Base-by-base conservation (phyloP, 2,329 filamentous ascomycete species). In the Drechslera avenae region DNA sequence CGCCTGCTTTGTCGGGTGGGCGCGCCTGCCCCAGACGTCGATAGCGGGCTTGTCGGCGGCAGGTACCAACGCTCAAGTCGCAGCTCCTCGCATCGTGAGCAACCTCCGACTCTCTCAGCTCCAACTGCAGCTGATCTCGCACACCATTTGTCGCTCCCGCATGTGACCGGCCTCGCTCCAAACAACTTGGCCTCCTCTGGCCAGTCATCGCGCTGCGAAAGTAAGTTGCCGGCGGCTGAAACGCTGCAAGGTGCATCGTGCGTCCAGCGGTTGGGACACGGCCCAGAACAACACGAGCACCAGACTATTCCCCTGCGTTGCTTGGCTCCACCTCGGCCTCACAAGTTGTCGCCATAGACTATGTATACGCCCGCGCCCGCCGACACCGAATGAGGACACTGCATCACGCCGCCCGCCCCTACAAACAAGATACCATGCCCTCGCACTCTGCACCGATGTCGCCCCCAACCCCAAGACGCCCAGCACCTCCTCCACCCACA, bases 231-330 rank as follows among this genome's bases (percentile, higher is more conserved):
- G 63, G 46, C 56, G 52, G 59, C 68, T 72, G 69, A 72, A 72
- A 72, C 68, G 52, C 58, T 59, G 59, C 67, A 69, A 56, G 67
- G 68, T 59, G 62, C 67, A 47, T 55, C 52, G 56, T 62, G 63
- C 64, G 66, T 60, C 57, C 54, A 54, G 49, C 52, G 45, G 50
- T 52, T 60, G 55, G 52, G 21, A 60, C 62, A 60, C 57, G 52
- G 49, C 45, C 52, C 54, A 51, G 39, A 53, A 47, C 57, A 48
- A 57, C 59, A 50, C 54, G 51, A 56, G 50, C 60, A 54, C 60
- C 46, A 34, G 30, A 48, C 46, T 50, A 52, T 43, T 59, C 55
- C 55, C 58, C 54, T 58, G 51, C 52, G 39, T 44, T 47, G n/a
- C 32, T 32, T 51, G 35, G 49, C n/a, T 39, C 56, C 52, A 48